Percentiles rank a stretch among this genome's conserved stretches.
Conservation (phyloP, 345 rosid species). For the Brassica rapa region DNA sequence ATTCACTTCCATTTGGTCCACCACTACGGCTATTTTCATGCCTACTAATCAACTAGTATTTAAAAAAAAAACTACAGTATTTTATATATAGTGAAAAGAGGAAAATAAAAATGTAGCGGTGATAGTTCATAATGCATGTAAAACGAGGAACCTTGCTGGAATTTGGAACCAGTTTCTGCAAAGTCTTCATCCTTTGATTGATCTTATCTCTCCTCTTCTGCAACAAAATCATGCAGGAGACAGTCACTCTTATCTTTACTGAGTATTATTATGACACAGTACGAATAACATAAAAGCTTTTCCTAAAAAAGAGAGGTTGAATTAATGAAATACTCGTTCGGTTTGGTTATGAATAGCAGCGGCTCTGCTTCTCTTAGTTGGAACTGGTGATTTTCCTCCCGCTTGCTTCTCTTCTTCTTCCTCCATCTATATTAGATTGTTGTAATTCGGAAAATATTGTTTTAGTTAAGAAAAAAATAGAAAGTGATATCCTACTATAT, state of each 20-base stretch:
- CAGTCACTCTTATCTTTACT: not conserved
- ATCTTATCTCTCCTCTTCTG: conserved; percentile 99
- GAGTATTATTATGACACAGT: not conserved
- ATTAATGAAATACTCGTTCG: conserved; percentile 67
- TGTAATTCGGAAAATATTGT: not conserved
- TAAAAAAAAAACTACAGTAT: not conserved
- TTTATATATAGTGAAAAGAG: not conserved
- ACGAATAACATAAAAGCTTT: not conserved
- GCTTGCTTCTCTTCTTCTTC: conserved; percentile 50
- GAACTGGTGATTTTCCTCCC: conserved; percentile 59
- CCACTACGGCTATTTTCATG: conserved; percentile 21
- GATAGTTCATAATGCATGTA: conserved; percentile 10
- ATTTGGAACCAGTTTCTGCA: conserved; percentile 95
- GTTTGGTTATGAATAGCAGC: conserved; percentile 97
- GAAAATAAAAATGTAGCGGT: not conserved
- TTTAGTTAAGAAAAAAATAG: not conserved
- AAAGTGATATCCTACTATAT: not conserved
- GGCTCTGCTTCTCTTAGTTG: conserved; percentile 83
- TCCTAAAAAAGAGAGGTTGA: not conserved
- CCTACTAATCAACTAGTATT: not conserved
- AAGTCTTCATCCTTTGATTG: conserved; percentile 92
- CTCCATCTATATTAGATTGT: conserved; percentile 27
- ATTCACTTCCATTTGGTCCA: conserved; percentile 46
- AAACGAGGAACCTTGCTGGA: conserved; percentile 77
- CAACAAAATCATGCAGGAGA: conserved; percentile 7